phyloP scores from a whole-genome alignment of 129 eudicot genomes.

The Chrysanthemum lavandulifolium region DNA sequence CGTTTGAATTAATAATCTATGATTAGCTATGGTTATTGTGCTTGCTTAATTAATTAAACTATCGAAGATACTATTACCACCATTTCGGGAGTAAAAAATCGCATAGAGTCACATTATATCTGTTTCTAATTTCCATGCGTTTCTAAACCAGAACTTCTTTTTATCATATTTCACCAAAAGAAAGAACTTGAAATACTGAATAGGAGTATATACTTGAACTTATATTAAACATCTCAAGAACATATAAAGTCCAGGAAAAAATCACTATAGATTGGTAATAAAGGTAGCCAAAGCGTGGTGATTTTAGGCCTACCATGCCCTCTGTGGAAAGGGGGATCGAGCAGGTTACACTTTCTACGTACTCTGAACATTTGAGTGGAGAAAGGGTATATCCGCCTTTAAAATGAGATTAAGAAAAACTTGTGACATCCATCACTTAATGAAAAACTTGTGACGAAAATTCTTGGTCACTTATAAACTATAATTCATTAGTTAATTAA shows the following conservation, averaged over 20 bases:
- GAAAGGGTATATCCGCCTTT: not conserved
- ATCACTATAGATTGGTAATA: too few relatives aligned
- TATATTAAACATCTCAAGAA: too few relatives aligned
- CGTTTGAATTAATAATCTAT: too few relatives aligned
- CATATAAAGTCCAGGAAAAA: too few relatives aligned
- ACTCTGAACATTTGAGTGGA: not conserved
- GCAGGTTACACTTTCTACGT: not conserved
- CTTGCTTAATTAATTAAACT: conserved; percentile 15
- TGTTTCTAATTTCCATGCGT: not conserved
- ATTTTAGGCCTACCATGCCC: not conserved
- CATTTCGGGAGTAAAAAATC: conserved; percentile 15
- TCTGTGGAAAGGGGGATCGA: not conserved
- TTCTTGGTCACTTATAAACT: too few relatives aligned
- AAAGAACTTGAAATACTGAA: too few relatives aligned
- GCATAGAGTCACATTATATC: not conserved
- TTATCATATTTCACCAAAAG: too few relatives aligned
- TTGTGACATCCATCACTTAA: too few relatives aligned
- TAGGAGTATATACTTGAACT: too few relatives aligned
- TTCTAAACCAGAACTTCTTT: not conserved
- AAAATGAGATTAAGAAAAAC: not conserved
- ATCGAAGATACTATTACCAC: conserved; percentile 18
- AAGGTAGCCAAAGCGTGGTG: too few relatives aligned
- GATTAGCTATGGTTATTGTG: not conserved
- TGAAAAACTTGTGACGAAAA: too few relatives aligned
- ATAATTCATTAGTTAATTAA: too few relatives aligned